Conservation (phyloP, 441 rosid species). For the Gossypium trilobum region DNA sequence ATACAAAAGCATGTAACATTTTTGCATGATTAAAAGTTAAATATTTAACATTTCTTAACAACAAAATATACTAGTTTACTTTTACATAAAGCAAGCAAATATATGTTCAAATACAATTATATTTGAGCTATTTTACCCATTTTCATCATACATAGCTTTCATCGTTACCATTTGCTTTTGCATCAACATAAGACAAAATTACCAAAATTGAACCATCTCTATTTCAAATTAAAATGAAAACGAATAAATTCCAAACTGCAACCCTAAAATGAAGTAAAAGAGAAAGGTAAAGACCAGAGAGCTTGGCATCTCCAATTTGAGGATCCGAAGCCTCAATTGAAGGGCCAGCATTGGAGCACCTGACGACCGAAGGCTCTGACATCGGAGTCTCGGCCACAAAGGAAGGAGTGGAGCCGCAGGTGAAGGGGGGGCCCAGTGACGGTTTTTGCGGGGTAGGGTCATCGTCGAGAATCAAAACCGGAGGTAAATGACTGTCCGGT, state of each 20-base stretch:
- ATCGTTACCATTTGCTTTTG: neutral
- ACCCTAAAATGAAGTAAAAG: neutral
- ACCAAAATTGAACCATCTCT: neutral
- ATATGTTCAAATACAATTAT: neutral
- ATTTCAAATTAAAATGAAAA: neutral
- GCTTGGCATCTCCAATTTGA: slow-evolving; percentile 14
- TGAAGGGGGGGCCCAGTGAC: slow-evolving; percentile 15
- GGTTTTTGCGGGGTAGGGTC: slow-evolving; percentile 64
- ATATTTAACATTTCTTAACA: neutral
- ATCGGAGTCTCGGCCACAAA: slow-evolving; percentile 71
- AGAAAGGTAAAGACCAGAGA: slow-evolving; percentile 32
- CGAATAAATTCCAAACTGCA: neutral
- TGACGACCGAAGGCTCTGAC: slow-evolving; percentile 42
- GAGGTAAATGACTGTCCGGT: slow-evolving; percentile 21
- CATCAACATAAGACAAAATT: neutral
- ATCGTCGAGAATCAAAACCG: slow-evolving; percentile 55
- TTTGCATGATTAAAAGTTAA: neutral
- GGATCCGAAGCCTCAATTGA: slow-evolving; percentile 29
- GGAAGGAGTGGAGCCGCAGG: slow-evolving; percentile 30
- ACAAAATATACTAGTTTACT: neutral
- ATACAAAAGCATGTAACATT: neutral
- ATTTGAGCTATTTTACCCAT: neutral
- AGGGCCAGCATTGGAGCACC: slow-evolving; percentile 25
- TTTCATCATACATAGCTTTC: neutral
- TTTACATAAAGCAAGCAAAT: neutral